phyloP scores from a whole-genome alignment of 2,329 filamentous ascomycete genomes.

The Colletotrichum orbiculare region DNA sequence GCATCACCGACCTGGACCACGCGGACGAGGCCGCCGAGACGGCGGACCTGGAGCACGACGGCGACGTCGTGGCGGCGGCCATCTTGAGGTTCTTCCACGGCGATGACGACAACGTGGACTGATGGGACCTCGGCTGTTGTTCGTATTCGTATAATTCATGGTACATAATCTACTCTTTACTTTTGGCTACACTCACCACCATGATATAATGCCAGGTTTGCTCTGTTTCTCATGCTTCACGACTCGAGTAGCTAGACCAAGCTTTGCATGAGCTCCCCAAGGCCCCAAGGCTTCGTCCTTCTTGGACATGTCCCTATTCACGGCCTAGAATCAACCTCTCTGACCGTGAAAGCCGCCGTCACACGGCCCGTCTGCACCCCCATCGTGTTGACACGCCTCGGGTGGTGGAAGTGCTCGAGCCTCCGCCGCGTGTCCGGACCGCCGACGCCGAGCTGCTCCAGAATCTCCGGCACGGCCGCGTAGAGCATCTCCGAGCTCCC shows the following conservation, averaged over 20 bases:
- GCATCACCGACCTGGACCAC: slow-evolving; percentile 71
- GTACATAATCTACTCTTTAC: no score
- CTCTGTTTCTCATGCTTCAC: no score
- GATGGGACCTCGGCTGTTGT: no score
- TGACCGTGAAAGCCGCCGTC: slow-evolving; percentile 31
- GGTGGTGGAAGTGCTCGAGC: slow-evolving; percentile 47
- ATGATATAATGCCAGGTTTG: no score
- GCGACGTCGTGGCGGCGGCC: slow-evolving; percentile 71
- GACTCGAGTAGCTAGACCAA: no score
- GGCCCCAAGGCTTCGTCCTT: no score
- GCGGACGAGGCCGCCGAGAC: slow-evolving; percentile 71
- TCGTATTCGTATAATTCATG: no score
- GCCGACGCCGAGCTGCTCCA: slow-evolving; percentile 55
- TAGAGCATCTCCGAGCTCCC: slow-evolving; percentile 57
- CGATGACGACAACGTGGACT: slow-evolving; percentile 56
- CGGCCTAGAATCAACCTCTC: not conserved
- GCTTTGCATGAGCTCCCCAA: no score
- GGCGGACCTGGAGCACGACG: slow-evolving; percentile 75
- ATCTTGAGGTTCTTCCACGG: slow-evolving; percentile 70
- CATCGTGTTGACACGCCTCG: slow-evolving; percentile 50
- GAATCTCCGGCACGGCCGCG: slow-evolving; percentile 54
- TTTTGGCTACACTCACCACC: no score
- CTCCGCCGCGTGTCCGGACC: slow-evolving; percentile 42
- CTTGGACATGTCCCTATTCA: no score
- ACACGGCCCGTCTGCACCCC: slow-evolving; percentile 49